Conservation (phyloP, 768 basidiomycete species). For the Russula vinacea region DNA sequence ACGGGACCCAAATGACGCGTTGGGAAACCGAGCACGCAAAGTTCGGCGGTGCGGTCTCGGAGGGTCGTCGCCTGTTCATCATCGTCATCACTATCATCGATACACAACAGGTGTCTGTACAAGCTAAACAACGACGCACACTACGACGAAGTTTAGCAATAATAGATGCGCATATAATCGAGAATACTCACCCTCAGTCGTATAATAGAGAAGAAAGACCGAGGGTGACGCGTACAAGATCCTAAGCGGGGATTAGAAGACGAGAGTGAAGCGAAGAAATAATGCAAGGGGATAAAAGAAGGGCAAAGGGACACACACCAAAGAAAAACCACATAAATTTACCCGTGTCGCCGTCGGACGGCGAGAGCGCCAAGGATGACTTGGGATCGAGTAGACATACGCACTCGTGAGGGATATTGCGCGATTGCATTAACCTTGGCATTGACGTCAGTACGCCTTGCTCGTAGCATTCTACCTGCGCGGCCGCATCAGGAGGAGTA, state of each 20-base stretch:
- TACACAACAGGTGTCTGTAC: too few relatives aligned
- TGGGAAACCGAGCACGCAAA: constrained; percentile 84
- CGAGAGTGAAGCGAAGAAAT: too few relatives aligned
- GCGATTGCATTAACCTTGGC: constrained; percentile 54
- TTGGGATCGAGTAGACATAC: constrained; percentile 96
- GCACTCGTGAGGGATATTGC: constrained; percentile 46
- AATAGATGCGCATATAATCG: too few relatives aligned
- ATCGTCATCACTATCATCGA: neutral
- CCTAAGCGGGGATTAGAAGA: neutral
- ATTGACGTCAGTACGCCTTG: constrained; percentile 53
- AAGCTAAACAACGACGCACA: too few relatives aligned
- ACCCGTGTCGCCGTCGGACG: constrained; percentile 61
- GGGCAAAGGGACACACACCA: constrained; percentile 53
- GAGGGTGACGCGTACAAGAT: too few relatives aligned
- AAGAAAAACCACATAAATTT: constrained; percentile 87
- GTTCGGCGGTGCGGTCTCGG: constrained; percentile 89
- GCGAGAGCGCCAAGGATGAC: constrained; percentile 63
- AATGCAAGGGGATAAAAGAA: too few relatives aligned
- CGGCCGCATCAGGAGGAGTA: constrained; percentile 9
- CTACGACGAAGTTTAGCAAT: too few relatives aligned
- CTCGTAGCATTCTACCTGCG: constrained; percentile 42
- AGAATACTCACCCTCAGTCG: too few relatives aligned
- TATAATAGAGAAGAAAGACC: too few relatives aligned
- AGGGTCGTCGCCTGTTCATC: constrained; percentile 79
- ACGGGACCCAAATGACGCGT: constrained; percentile 78